Evolutionary conservation across 169 alveolate genomes (phyloP), one percentile per base, ranked within the genome.

Genomic region (Amoebophrya sp.): DNA sequence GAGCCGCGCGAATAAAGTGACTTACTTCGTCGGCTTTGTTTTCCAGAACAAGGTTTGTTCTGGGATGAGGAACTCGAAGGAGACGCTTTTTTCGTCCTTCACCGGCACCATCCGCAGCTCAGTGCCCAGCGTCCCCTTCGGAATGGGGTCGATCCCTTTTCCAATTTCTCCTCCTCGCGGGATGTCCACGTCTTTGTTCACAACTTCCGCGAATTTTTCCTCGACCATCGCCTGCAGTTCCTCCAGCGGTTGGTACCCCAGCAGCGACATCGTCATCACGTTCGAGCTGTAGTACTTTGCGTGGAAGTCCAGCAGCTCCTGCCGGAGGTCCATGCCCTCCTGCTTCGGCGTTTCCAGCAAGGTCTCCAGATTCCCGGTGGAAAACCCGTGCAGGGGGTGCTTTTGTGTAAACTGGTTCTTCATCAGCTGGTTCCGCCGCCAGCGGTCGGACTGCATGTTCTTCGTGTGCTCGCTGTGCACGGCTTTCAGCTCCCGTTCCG

Each of bases 391-490:
- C 89, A 70, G 18, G 16, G 40, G 40, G n/a, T 70, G 89, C 41
- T 70, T 29, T 20, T 39, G 89, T 18, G 10, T 70, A 20, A 39
- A 29, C 40, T 15, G 5, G 42, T 70, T 70, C 42, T 39, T 29
- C 89, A 70, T 34, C 42, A 70, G 89, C 42, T 70, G 89, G 45
- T 34, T 29, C 42, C 45, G 45, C n/a, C 89, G 89, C 89, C 89
- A 70, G 26, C 45, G 42, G 20, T 70, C 89, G 89, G 34, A 13
- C 42, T 70, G 89, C 42, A 34, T 58, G 78, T 58, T 58, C 78
- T 58, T 58, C 34, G 78, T 58, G 78, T 58, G 78, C 78, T 58
- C 78, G 34, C 78, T 58, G 34, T 58, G 78, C 26, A 58, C 78
- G 10, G 78, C 78, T 16, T 58, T 58, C 78, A 58, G 34, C 34